Evolutionary conservation across 768 basidiomycete species (phyloP).

Genomic region (Ramaria sp.): DNA sequence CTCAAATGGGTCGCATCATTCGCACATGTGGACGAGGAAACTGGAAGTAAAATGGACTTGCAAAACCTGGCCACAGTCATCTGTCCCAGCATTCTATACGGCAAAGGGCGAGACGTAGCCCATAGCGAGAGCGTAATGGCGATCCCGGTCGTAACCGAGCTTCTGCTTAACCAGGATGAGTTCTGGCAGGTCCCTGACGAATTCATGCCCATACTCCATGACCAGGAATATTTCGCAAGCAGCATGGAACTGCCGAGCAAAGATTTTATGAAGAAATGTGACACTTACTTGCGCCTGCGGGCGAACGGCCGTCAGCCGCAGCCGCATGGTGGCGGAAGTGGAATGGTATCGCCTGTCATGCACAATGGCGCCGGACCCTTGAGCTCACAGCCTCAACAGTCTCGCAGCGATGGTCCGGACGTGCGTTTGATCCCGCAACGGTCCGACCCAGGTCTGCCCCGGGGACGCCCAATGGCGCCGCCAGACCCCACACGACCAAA

Average conservation of each 20-base stretch:
- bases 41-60: slow-evolving; percentile 97
- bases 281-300: slow-evolving; percentile 67
- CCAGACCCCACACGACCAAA: background rate
- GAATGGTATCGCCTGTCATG: background rate
- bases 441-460: slow-evolving; percentile 3
- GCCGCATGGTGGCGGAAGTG: background rate
- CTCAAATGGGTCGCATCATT: slow-evolving; percentile 99
- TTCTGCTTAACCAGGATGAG: slow-evolving; percentile 91
- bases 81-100: slow-evolving; percentile 92
- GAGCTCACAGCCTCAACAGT: background rate
- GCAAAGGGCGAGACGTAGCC: slow-evolving; percentile 68
- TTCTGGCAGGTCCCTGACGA: slow-evolving; percentile 93
- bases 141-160: slow-evolving; percentile 73
- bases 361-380: background rate
- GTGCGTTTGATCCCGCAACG: slow-evolving; percentile 6
- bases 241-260: slow-evolving; percentile 85
- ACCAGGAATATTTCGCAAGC: slow-evolving; percentile 87
- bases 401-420: slow-evolving; percentile 1
- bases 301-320: slow-evolving; percentile 34
- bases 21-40: slow-evolving; percentile 94
- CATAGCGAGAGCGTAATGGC: slow-evolving; percentile 90
- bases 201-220: slow-evolving; percentile 73
- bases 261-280: slow-evolving; percentile 92
- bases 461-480: background rate
- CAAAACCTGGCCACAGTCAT: slow-evolving; percentile 94